Percentiles rank a stretch among this genome's conserved stretches.
Conservation (phyloP, 75 land plant species). For the Larix kaempferi region DNA sequence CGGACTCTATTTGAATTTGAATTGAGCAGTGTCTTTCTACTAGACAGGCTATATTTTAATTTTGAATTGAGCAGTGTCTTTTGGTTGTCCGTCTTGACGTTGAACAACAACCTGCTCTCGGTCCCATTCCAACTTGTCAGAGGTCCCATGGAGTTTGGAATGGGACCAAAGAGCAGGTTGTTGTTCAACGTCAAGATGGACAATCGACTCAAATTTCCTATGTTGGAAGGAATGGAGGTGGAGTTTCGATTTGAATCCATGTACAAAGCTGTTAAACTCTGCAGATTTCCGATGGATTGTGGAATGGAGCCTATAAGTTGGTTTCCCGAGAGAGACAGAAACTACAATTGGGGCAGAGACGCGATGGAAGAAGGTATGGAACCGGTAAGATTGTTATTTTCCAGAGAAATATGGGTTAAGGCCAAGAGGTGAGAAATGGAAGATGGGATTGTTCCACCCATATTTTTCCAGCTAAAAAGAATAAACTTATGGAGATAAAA, state of each 20-base stretch:
- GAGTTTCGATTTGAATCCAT: background rate
- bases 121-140: background rate
- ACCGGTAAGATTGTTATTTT: constrained; percentile 6
- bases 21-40: no score
- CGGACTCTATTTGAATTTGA: no score
- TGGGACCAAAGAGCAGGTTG: background rate
- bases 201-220: background rate
- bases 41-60: no score
- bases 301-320: background rate
- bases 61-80: no score
- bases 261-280: background rate
- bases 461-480: background rate
- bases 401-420: background rate
- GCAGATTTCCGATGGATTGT: background rate
- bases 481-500: constrained; percentile 9
- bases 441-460: constrained; percentile 1
- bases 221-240: background rate
- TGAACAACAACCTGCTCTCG: no score
- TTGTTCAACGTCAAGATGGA: background rate
- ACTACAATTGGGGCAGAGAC: background rate
- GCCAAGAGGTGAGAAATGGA: constrained; percentile 2
- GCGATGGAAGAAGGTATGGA: background rate
- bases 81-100: no score
- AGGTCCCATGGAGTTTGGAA: background rate
- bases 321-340: background rate